Percentiles rank a stretch among this genome's conserved stretches.
Conservation (phyloP, 1,284 basidiomycete species). For the Farysia itapuensis region DNA sequence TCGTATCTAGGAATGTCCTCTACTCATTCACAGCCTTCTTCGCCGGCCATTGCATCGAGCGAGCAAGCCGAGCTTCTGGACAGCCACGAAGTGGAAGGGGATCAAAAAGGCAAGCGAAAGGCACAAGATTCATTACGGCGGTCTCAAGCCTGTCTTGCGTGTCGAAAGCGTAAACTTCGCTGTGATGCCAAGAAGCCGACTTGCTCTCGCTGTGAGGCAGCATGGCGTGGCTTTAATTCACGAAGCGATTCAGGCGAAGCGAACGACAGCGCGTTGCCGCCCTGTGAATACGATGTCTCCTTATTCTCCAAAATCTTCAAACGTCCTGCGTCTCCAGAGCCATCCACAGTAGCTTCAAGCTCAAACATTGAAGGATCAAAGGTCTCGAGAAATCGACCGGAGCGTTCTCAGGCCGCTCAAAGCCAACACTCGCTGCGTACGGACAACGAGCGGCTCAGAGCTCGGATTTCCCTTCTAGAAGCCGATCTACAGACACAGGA, state of each 20-base stretch:
- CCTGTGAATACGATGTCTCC: conserved; percentile 26
- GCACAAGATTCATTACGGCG: conserved; percentile 14
- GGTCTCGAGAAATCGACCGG: too few relatives aligned
- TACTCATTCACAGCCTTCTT: too few relatives aligned
- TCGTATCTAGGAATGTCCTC: too few relatives aligned
- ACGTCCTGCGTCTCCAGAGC: neutral
- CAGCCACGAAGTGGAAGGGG: too few relatives aligned
- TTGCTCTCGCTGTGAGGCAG: conserved; percentile 24
- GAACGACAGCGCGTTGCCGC: conserved; percentile 1
- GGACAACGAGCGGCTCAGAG: too few relatives aligned
- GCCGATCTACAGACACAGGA: too few relatives aligned
- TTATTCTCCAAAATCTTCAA: conserved; percentile 22
- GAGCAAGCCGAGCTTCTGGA: too few relatives aligned
- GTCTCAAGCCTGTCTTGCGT: conserved; percentile 25
- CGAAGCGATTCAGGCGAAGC: neutral
- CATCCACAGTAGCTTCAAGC: neutral
- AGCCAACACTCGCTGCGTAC: too few relatives aligned
- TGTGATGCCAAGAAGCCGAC: conserved; percentile 29
- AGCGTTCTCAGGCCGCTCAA: too few relatives aligned
- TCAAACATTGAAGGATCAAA: too few relatives aligned
- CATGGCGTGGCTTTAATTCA: conserved; percentile 17
- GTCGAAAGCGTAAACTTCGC: conserved; percentile 25
- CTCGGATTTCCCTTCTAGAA: too few relatives aligned
- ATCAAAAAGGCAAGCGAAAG: conserved; percentile 2
- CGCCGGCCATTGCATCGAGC: too few relatives aligned